A percentile compares a stretch with the other conserved stretches of the same genome.
Conservation (phyloP, 768 basidiomycete species). For the Pleurotus giganteus region DNA sequence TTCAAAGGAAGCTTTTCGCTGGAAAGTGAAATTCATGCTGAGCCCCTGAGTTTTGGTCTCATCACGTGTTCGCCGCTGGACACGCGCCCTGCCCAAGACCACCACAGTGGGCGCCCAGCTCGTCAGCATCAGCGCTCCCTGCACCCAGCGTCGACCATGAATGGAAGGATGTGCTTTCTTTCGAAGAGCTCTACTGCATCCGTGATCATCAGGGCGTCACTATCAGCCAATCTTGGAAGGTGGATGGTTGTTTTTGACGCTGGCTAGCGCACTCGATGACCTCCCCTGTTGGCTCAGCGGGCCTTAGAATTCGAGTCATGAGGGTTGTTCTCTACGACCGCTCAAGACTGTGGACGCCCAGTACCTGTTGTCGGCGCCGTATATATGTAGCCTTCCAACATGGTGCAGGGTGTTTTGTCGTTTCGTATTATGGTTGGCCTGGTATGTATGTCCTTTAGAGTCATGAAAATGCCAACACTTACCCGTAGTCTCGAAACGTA, state of each 20-base stretch:
- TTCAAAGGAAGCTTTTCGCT: not conserved
- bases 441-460: too few relatives aligned
- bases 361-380: too few relatives aligned
- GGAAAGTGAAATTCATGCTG: not conserved
- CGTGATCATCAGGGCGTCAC: not conserved
- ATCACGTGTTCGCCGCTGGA: conserved; percentile 3
- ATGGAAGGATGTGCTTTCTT: not conserved
- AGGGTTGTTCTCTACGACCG: not conserved
- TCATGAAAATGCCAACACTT: too few relatives aligned
- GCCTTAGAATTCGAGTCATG: not conserved
- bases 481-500: too few relatives aligned
- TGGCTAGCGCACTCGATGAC: not conserved
- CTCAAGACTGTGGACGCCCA: not conserved
- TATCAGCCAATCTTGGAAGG: not conserved
- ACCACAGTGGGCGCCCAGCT: not conserved
- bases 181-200: not conserved
- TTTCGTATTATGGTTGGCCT: too few relatives aligned
- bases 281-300: not conserved
- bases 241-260: not conserved
- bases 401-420: not conserved
- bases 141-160: not conserved
- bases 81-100: not conserved
- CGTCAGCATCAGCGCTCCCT: not conserved
- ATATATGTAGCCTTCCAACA: too few relatives aligned
- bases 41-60: not conserved